These are phyloP conservation scores for Aspergillus viridinutans DNA, from an alignment of 2,329 filamentous ascomycete genomes.

Conservation along the genomic window DNA sequence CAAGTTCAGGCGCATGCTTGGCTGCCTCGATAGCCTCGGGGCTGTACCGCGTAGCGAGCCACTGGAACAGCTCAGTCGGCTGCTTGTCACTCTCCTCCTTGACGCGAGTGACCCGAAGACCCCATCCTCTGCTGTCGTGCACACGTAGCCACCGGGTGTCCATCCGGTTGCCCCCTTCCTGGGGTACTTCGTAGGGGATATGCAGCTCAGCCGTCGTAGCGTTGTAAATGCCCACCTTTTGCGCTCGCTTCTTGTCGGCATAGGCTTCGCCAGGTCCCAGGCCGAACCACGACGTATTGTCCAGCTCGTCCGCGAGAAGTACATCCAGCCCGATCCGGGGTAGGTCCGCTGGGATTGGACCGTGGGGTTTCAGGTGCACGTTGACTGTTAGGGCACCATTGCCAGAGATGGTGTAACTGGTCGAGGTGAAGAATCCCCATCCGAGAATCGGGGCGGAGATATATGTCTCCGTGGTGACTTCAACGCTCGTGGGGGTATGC, in stretches of 20 bases:
- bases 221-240: conserved; percentile 17
- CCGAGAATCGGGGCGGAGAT: conserved; percentile 20
- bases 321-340: conserved; percentile 14
- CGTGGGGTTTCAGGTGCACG: conserved; percentile 10
- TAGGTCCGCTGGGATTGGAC: conserved; percentile 6
- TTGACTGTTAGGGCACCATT: conserved; percentile 8
- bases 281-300: conserved; percentile 21
- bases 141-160: conserved; percentile 20
- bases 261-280: conserved; percentile 25
- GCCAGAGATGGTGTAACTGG: conserved; percentile 12
- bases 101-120: not conserved
- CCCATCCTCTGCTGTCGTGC: conserved; percentile 5
- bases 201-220: conserved; percentile 15
- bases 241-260: conserved; percentile 20
- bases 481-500: conserved; percentile 1
- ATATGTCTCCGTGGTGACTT: conserved; percentile 11
- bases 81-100: not conserved
- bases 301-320: conserved; percentile 6
- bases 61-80: conserved; percentile 11
- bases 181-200: conserved; percentile 24
- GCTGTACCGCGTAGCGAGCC: conserved; percentile 12
- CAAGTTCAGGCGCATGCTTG: conserved; percentile 16
- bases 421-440: conserved; percentile 17
- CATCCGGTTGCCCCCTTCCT: conserved; percentile 22
- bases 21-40: conserved; percentile 14